A percentile compares a stretch with the other conserved stretches of the same genome.
These are phyloP conservation scores for Tetrastigma voinierianum DNA, from an alignment of 164 flowering plant species.

Conservation along the genomic window DNA sequence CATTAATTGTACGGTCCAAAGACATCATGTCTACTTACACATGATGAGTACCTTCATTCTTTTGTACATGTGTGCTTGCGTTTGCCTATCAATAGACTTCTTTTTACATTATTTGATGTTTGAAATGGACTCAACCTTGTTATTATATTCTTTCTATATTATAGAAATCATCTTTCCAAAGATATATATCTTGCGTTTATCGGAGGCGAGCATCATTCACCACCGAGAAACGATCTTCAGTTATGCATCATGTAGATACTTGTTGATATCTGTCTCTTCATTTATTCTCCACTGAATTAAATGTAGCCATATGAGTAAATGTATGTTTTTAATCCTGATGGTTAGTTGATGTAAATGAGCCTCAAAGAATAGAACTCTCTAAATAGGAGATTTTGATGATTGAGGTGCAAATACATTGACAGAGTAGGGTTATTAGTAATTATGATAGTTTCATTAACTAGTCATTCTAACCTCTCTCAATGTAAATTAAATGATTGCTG, in stretches of 20 bases:
- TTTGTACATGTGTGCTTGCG: too few relatives aligned
- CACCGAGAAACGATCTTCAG: slow-evolving; percentile 97
- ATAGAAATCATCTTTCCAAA: slow-evolving; percentile 71
- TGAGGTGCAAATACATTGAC: slow-evolving; percentile 77
- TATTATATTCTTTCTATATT: slow-evolving; percentile 4
- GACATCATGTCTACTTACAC: too few relatives aligned
- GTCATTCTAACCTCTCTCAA: slow-evolving; percentile 3
- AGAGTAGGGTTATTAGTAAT: slow-evolving; percentile 88
- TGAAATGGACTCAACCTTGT: not conserved
- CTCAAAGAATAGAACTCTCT: not conserved
- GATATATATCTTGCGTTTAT: slow-evolving; percentile 77
- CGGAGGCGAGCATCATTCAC: slow-evolving; percentile 85
- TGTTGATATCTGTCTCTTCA: not conserved
- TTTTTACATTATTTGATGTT: too few relatives aligned
- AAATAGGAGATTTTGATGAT: slow-evolving; percentile 91
- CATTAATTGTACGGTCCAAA: too few relatives aligned
- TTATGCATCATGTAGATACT: slow-evolving; percentile 23
- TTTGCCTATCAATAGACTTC: not conserved
- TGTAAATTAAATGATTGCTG: not conserved
- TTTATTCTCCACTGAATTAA: not conserved
- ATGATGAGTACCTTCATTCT: too few relatives aligned
- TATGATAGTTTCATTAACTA: not conserved
- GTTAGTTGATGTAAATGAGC: not conserved
- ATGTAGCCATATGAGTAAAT: not conserved
- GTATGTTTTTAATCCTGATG: not conserved